Conservation (phyloP, 75 land plant genomes). For the Selaginella moellendorffii region DNA sequence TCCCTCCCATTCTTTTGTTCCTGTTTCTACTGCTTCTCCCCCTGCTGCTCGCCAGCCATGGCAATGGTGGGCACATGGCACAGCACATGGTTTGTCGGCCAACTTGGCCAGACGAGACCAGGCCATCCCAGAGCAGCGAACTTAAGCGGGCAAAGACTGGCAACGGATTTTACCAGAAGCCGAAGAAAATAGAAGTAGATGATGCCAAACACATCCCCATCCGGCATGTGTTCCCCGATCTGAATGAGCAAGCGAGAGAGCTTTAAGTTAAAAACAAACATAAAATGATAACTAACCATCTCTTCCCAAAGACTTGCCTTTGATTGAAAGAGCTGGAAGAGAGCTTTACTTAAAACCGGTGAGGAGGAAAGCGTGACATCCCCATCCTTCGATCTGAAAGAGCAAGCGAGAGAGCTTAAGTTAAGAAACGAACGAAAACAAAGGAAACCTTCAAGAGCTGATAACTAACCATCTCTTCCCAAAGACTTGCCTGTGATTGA, state of each 20-base stretch:
- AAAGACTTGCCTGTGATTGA: too few relatives aligned
- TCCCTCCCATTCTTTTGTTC: neutral
- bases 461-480: too few relatives aligned
- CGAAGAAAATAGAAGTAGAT: neutral
- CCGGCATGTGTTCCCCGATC: neutral
- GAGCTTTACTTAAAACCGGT: neutral
- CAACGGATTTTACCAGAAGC: slow-evolving; percentile 1
- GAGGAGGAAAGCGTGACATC: neutral
- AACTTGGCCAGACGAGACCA: neutral
- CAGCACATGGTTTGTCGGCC: neutral
- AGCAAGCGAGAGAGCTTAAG: neutral
- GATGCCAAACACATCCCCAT: neutral
- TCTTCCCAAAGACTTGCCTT: too few relatives aligned
- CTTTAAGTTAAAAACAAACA: neutral
- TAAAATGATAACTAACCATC: too few relatives aligned
- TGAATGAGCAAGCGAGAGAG: neutral
- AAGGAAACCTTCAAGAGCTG: too few relatives aligned
- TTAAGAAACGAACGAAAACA: too few relatives aligned
- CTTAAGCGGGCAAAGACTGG: neutral
- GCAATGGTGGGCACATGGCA: neutral
- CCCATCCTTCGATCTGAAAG: neutral
- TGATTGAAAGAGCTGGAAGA: too few relatives aligned
- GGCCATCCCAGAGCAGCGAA: neutral
- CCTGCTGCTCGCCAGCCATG: neutral
- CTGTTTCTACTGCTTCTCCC: too few relatives aligned